These are phyloP conservation scores for Tuctoria greenei DNA, from an alignment of 176 grass and related monocot genomes.

Conservation along the genomic window DNA sequence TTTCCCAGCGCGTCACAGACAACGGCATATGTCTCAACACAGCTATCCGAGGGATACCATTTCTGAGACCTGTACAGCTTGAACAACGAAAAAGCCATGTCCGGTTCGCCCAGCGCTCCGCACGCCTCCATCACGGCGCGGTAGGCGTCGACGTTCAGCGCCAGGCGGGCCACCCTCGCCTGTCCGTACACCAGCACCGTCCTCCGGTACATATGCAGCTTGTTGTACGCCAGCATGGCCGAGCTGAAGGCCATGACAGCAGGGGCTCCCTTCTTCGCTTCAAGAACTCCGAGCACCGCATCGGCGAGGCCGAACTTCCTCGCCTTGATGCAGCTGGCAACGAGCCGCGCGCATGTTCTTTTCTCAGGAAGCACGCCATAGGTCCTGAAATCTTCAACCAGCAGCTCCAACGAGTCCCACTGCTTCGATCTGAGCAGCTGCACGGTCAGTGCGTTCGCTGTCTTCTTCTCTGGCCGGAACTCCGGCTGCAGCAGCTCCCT, in stretches of 20 bases:
- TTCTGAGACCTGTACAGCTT: slow-evolving; percentile 58
- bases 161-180: slow-evolving; percentile 50
- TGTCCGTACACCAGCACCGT: slow-evolving; percentile 60
- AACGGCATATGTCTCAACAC: slow-evolving; percentile 52
- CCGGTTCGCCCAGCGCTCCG: slow-evolving; percentile 48
- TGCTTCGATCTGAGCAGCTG: slow-evolving; percentile 61
- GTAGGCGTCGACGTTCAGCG: slow-evolving; percentile 51
- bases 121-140: slow-evolving; percentile 62
- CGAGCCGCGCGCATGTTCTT: slow-evolving; percentile 59
- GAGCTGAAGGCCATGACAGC: slow-evolving; percentile 53
- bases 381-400: slow-evolving; percentile 52
- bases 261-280: slow-evolving; percentile 48
- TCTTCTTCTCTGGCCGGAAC: slow-evolving; percentile 64
- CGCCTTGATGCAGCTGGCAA: slow-evolving; percentile 61
- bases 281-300: slow-evolving; percentile 47
- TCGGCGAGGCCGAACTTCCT: slow-evolving; percentile 70
- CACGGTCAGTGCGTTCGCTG: slow-evolving; percentile 47
- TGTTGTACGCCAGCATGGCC: slow-evolving; percentile 84
- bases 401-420: slow-evolving; percentile 60
- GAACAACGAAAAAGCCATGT: slow-evolving; percentile 61
- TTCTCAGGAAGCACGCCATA: slow-evolving; percentile 61
- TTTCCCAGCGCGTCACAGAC: slow-evolving; percentile 64
- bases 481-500: slow-evolving; percentile 57
- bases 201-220: slow-evolving; percentile 82
- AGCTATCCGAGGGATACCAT: slow-evolving; percentile 41